Evolutionary conservation across 2,329 filamentous ascomycete species (phyloP).

Genomic region (Hirsutella thompsonii): DNA sequence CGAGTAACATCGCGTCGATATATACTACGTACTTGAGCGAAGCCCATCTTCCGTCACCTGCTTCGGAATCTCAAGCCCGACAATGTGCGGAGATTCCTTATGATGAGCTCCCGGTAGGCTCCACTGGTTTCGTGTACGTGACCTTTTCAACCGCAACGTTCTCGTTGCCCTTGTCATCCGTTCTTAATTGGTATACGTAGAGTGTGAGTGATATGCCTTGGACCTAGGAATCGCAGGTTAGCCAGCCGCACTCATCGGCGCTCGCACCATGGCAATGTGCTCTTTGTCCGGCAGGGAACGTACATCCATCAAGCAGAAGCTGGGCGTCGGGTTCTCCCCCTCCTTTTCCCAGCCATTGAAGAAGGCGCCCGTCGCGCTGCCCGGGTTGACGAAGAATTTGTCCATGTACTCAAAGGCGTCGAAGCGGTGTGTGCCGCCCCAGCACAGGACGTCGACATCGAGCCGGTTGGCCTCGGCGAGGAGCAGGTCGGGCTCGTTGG

Average conservation of each 20-base stretch:
- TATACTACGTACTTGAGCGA: too few relatives aligned
- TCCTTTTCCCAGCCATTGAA: slow-evolving; percentile 43
- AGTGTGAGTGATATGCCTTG: slow-evolving; percentile 93
- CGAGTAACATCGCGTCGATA: too few relatives aligned
- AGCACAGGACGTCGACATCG: slow-evolving; percentile 57
- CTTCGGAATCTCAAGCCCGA: too few relatives aligned
- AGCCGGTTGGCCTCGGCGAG: slow-evolving; percentile 56
- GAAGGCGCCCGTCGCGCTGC: slow-evolving; percentile 52
- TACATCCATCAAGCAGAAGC: slow-evolving; percentile 97
- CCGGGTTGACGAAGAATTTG: slow-evolving; percentile 61
- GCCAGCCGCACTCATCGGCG: neutral
- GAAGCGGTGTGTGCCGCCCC: slow-evolving; percentile 55
- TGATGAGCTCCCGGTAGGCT: slow-evolving; percentile 40
- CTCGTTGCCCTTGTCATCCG: slow-evolving; percentile 63
- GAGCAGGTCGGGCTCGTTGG: slow-evolving; percentile 52
- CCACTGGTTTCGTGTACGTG: slow-evolving; percentile 67
- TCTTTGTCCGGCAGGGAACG: slow-evolving; percentile 25
- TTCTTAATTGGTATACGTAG: slow-evolving; percentile 82
- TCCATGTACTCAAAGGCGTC: slow-evolving; percentile 63
- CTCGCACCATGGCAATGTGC: neutral
- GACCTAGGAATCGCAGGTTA: slow-evolving; percentile 41
- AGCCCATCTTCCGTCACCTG: too few relatives aligned
- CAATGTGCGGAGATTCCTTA: too few relatives aligned
- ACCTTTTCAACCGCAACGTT: slow-evolving; percentile 79
- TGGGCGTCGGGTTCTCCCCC: slow-evolving; percentile 67